Base-by-base conservation (phyloP, 441 rosid species). In the Sinapis alba region DNA sequence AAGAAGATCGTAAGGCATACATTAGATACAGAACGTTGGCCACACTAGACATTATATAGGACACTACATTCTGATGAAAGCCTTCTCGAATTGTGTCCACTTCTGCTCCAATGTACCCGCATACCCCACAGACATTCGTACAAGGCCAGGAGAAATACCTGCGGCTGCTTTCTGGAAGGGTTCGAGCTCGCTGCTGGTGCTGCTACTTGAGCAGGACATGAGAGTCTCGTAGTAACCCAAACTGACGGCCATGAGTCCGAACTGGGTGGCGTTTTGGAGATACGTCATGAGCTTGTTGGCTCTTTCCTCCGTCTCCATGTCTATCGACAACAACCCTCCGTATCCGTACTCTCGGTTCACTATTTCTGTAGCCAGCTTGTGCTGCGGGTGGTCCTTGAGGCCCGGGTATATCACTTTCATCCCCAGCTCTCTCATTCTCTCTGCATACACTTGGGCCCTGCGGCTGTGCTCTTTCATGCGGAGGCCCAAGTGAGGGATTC, bases 221-320 rank as follows among this genome's bases (percentile, higher is more conserved):
- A 95, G 86, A 0, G 97, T 92, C 84, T 94, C 99, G 30, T 87
- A 90, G 80, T 92, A 94, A 20, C 99, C 99, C 83, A 95, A 63
- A 84, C 99, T 95, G 4, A 95, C 99, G 0, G 99, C 98, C 91
- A 96, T 96, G 78, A 96, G 86, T 53, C 97, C 99, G 13, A 96
- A 96, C 43, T 88, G 95, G 0, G 91, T 82, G 47, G 51, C 74
- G 66, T 95, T 95, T 60, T 95, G 99, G 65, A 93, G 68, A 72
- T 81, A 86, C 76, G 84, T 32, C 99, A 95, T 93, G 47, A 95
- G 79, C 81, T 82, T 67, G 82, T 91, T 89, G 9, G 99, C 99
- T 80, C 69, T 85, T 59, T 95, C 99, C 77, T 91, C 98, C 0
- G 97, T 87, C 78, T 78, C 93, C 96, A 95, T 86, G 83, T 95